Percentiles rank a stretch among this genome's conserved stretches.
These are phyloP conservation scores for Glarea lozoyensis DNA, from an alignment of 495 filamentous ascomycete genomes.

Conservation along the genomic window DNA sequence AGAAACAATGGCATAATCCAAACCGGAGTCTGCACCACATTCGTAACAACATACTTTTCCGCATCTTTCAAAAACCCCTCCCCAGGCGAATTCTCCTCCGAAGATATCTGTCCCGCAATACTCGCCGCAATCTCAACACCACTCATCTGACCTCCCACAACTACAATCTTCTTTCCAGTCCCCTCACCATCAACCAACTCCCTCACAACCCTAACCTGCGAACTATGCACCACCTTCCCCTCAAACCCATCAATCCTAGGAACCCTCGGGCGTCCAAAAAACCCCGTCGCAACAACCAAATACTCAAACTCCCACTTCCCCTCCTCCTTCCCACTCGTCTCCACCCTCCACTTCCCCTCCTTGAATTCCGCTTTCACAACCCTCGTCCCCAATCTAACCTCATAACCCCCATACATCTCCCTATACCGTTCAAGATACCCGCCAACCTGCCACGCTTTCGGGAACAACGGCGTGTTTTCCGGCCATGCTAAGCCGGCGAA, in stretches of 20 bases:
- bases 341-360: slow-evolving; percentile 43
- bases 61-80: slow-evolving; percentile 14
- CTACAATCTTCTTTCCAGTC: slow-evolving; percentile 49
- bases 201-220: slow-evolving; percentile 34
- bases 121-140: slow-evolving; percentile 68
- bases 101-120: slow-evolving; percentile 61
- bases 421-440: slow-evolving; percentile 59
- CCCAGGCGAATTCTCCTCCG: slow-evolving; percentile 36
- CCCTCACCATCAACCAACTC: slow-evolving; percentile 20
- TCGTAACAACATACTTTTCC: slow-evolving; percentile 28
- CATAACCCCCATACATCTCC: slow-evolving; percentile 33
- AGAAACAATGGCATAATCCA: slow-evolving; percentile 65
- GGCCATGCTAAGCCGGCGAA: slow-evolving; percentile 75
- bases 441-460: slow-evolving; percentile 68
- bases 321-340: neutral
- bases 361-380: slow-evolving; percentile 10
- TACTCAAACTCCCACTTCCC: slow-evolving; percentile 49
- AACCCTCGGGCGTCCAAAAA: slow-evolving; percentile 56
- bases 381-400: slow-evolving; percentile 3
- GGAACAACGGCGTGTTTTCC: slow-evolving; percentile 48
- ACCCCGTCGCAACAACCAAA: slow-evolving; percentile 66
- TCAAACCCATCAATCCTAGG: slow-evolving; percentile 30
- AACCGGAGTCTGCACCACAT: slow-evolving; percentile 59
- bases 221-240: slow-evolving; percentile 49
- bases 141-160: slow-evolving; percentile 80